Base-by-base conservation (phyloP, 805 yeast species). In the Hanseniaspora hatyaiensis region DNA sequence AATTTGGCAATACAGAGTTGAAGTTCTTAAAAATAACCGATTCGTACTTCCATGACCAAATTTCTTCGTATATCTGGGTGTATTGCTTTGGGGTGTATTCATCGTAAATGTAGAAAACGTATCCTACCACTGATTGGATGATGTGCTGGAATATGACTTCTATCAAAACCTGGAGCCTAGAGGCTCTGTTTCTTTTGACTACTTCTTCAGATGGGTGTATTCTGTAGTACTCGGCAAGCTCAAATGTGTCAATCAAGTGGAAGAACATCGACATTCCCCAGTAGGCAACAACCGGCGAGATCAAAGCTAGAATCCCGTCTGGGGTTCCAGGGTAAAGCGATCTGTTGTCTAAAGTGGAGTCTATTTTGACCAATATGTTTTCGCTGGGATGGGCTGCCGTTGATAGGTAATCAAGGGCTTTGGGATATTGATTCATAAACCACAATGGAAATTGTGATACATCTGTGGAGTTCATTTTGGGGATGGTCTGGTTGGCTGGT, bases 151-250 rank as follows among this genome's bases (percentile, higher is more conserved):
- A 55, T 6, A 85, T 56, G 39, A 92, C 98, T 54, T 88, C 96
- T 51, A 74, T 67, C 15, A 92, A 57, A 9, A 92, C 97, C 39
- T 81, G 82, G 4, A 57, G 44, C 47, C 78, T 64, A 0, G 83
- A 59, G 6, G 85, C 96, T 59, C 77, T 83, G 63, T 92, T 92
- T 54, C 92, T 74, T 43, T 73, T 60, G 28, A 69, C 57, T 49
- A 86, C 85, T 61, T 89, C 97, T 55, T 82, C 94, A 32, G 88
- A 78, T 18, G 97, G 88, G 62, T 92, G 98, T 45, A 92, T 86
- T 54, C 97, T 72, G 65, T 84, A 86, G 59, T 73, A 68, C 57
- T 84, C 95, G 37, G 88, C 85, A 53, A 86, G 66, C 59, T 84
- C 75, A 54, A 72, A 75, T 36, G 72, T 72, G 62, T 92, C 97